Evolutionary conservation across 805 yeast genomes (phyloP).

Genomic region (Zygosaccharomyces siamensis): DNA sequence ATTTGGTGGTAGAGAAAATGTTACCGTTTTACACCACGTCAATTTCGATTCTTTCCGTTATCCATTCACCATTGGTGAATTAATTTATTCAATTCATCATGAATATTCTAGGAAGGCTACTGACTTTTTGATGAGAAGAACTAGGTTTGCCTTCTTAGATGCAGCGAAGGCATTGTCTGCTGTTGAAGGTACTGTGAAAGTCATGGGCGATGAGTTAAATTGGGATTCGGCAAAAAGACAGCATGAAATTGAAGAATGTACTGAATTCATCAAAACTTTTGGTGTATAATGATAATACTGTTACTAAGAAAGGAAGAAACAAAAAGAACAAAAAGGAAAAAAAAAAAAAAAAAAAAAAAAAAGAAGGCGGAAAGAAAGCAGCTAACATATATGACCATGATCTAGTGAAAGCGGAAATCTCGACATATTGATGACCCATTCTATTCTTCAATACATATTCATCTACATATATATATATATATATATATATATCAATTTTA

Average conservation of each 20-base stretch:
- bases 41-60: slow-evolving; percentile 48
- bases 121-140: slow-evolving; percentile 89
- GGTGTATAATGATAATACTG: slow-evolving; percentile 37
- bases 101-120: slow-evolving; percentile 86
- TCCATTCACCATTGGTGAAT: slow-evolving; percentile 89
- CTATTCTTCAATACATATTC: neutral
- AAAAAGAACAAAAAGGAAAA: neutral
- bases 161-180: slow-evolving; percentile 76
- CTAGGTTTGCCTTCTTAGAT: slow-evolving; percentile 87
- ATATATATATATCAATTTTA: neutral
- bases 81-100: slow-evolving; percentile 70
- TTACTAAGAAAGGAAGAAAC: neutral
- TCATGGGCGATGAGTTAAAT: slow-evolving; percentile 72
- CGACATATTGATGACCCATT: neutral
- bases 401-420: neutral
- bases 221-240: slow-evolving; percentile 63
- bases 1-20: slow-evolving; percentile 43
- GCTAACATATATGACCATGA: no score
- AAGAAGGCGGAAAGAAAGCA: no score
- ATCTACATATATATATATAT: neutral
- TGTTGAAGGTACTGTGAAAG: slow-evolving; percentile 77
- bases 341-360: neutral
- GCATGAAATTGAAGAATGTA: slow-evolving; percentile 47
- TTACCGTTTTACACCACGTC: slow-evolving; percentile 19
- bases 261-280: slow-evolving; percentile 57